Percentiles rank a stretch among this genome's conserved stretches.
Conservation (phyloP, 345 rosid genomes). For the Melaleuca alternifolia region DNA sequence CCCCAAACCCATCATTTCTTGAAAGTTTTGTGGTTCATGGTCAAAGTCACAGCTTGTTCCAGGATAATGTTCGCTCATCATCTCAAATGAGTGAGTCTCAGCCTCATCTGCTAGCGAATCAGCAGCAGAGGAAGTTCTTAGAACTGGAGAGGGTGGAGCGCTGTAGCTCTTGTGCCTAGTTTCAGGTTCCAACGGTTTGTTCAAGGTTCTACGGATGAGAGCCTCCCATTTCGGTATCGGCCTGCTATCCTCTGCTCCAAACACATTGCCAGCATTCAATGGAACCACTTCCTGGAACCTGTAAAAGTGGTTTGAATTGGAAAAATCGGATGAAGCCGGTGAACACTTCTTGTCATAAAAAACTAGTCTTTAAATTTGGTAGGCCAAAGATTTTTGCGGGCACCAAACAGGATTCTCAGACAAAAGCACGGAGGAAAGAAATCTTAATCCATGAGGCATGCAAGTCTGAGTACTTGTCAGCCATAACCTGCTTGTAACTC, state of each 20-base stretch:
- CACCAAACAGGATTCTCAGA: background rate
- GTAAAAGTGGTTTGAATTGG: background rate
- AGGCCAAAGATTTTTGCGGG: background rate
- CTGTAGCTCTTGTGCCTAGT: conserved; percentile 57
- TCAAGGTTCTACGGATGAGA: conserved; percentile 74
- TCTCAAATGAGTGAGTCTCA: conserved; percentile 32
- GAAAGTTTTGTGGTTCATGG: conserved; percentile 7
- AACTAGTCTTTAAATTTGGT: background rate
- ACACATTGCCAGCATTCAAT: conserved; percentile 83
- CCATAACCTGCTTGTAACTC: background rate
- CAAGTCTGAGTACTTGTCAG: background rate
- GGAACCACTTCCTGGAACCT: conserved; percentile 99
- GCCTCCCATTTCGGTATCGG: conserved; percentile 95
- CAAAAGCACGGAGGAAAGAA: background rate
- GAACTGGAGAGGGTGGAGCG: conserved; percentile 87
- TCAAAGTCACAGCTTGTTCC: conserved; percentile 11
- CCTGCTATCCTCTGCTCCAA: conserved; percentile 84
- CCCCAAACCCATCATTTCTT: conserved; percentile 12
- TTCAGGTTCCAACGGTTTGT: conserved; percentile 47
- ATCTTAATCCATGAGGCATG: background rate
- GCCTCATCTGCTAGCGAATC: conserved; percentile 52
- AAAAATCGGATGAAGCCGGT: background rate
- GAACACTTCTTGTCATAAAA: background rate
- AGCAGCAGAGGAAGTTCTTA: conserved; percentile 61
- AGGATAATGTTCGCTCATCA: conserved; percentile 22